Evolutionary conservation across 1,284 basidiomycete genomes (phyloP).

Genomic region (Heterobasidion irregulare): DNA sequence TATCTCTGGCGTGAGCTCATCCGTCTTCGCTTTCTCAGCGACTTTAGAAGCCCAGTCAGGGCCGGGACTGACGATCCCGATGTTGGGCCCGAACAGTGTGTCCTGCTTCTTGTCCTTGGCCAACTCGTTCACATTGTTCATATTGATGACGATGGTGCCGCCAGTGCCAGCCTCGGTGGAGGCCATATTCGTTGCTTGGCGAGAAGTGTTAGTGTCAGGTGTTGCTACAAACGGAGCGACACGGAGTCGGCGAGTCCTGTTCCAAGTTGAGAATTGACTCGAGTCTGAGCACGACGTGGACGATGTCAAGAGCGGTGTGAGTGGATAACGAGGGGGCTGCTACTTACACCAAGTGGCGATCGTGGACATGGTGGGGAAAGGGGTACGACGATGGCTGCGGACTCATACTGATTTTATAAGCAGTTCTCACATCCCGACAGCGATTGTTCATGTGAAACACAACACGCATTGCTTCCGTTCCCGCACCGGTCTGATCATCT

Average conservation of each 20-base stretch:
- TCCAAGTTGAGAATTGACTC: conserved; percentile 45
- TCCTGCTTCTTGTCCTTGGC: conserved; percentile 38
- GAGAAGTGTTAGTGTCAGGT: conserved; percentile 35
- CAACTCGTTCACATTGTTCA: conserved; percentile 1
- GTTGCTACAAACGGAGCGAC: conserved; percentile 41
- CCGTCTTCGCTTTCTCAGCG: conserved; percentile 29
- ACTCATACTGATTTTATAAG: background rate
- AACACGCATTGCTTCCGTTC: too few relatives aligned
- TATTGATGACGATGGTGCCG: conserved; percentile 9
- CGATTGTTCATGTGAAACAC: background rate
- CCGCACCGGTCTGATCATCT: too few relatives aligned
- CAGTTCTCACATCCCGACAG: background rate
- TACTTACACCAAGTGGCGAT: conserved; percentile 18
- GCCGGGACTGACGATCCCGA: conserved; percentile 40
- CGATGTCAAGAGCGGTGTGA: background rate
- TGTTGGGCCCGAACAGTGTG: conserved; percentile 60
- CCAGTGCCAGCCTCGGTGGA: conserved; percentile 11
- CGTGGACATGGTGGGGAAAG: background rate
- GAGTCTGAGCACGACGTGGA: conserved; percentile 26
- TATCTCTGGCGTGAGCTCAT: conserved; percentile 69
- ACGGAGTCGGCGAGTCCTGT: conserved; percentile 41
- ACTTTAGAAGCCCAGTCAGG: conserved; percentile 33
- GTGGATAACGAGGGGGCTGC: background rate
- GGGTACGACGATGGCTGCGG: background rate
- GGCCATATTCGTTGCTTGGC: conserved; percentile 38